Conservation (phyloP, 352 stramenopile genomes). For the Phytophthora fragariaefolia region DNA sequence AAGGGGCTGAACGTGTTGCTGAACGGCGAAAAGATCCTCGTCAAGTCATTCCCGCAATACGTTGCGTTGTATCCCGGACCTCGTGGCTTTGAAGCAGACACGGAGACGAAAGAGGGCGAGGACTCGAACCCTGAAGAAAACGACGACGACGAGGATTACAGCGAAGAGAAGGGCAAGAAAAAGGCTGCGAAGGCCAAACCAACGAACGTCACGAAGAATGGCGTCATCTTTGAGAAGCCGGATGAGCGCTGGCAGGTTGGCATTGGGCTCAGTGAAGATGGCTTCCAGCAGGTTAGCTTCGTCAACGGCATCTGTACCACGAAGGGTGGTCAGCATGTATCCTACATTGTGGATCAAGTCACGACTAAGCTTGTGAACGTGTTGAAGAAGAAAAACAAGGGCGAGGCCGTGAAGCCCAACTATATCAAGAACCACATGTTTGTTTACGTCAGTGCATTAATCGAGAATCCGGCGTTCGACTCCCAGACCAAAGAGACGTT, state of each 20-base stretch:
- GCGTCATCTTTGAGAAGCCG: conserved; percentile 93
- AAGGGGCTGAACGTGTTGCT: conserved; percentile 93
- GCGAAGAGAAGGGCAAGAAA: conserved; percentile 34
- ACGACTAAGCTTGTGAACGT: conserved; percentile 89
- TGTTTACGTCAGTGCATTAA: conserved; percentile 96
- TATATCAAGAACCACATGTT: conserved; percentile 96
- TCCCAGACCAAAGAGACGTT: conserved; percentile 98
- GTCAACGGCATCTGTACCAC: conserved; percentile 98
- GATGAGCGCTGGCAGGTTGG: conserved; percentile 96
- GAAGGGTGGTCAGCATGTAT: conserved; percentile 97
- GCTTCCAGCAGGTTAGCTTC: conserved; percentile 97
- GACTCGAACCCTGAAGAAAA: conserved; percentile 40
- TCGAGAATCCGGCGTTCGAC: conserved; percentile 98
- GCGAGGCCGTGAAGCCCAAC: conserved; percentile 92
- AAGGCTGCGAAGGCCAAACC: conserved; percentile 44
- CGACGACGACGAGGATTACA: conserved; percentile 42
- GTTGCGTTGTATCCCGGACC: conserved; percentile 87
- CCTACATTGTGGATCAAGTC: conserved; percentile 93
- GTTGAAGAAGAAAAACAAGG: conserved; percentile 95
- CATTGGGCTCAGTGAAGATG: conserved; percentile 91
- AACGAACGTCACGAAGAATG: conserved; percentile 44
- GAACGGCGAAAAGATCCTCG: conserved; percentile 93
- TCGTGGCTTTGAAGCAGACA: conserved; percentile 37
- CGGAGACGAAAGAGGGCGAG: conserved; percentile 40
- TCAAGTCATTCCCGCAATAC: conserved; percentile 96